Conservation (phyloP, 257 asterid species). For the Haberlea rhodopensis region DNA sequence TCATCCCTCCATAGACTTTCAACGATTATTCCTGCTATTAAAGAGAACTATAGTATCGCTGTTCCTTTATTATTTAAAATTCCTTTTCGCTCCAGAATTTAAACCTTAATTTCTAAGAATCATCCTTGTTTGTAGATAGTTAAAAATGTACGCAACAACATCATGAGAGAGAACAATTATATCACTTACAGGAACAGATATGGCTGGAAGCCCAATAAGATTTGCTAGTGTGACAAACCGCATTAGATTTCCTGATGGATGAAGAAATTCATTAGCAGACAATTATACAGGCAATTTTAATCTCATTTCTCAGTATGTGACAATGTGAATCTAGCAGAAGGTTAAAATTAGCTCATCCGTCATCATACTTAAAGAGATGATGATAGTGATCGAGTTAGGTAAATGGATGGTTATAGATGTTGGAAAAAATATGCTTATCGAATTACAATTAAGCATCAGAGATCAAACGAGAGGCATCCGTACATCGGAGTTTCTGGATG, state of each 20-base stretch:
- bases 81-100: neutral
- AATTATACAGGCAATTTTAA: too few relatives aligned
- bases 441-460: too few relatives aligned
- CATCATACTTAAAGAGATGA: neutral
- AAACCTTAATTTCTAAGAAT: too few relatives aligned
- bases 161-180: slow-evolving; percentile 3
- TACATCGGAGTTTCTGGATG: too few relatives aligned
- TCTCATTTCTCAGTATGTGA: too few relatives aligned
- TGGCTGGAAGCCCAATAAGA: slow-evolving; percentile 94
- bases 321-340: too few relatives aligned
- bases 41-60: neutral
- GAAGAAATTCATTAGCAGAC: slow-evolving; percentile 12
- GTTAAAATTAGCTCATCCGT: neutral
- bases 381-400: neutral
- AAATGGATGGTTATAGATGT: too few relatives aligned
- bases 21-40: neutral
- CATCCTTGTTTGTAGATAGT: neutral
- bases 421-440: too few relatives aligned
- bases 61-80: neutral
- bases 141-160: neutral
- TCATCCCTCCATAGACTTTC: neutral
- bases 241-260: slow-evolving; percentile 75
- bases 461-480: too few relatives aligned
- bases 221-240: slow-evolving; percentile 72
- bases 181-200: slow-evolving; percentile 82